Evolutionary conservation across 176 grass and related monocot genomes (phyloP).

Genomic region (Tuctoria greenei): DNA sequence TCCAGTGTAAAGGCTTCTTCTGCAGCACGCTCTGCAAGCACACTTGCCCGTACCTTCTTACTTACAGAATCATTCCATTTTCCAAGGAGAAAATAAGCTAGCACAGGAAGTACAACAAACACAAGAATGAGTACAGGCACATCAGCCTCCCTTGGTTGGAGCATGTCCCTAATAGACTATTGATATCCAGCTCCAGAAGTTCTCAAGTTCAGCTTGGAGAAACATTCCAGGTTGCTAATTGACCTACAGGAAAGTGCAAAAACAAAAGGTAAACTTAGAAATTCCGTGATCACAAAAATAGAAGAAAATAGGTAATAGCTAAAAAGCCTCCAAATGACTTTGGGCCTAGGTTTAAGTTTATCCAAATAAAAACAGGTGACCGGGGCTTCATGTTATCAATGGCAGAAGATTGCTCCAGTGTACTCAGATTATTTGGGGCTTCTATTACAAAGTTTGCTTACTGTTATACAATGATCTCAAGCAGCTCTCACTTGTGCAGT

Average conservation of each 20-base stretch:
- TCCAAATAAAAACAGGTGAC: background rate
- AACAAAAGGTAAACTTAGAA: slow-evolving; percentile 1
- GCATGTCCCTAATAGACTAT: slow-evolving; percentile 89
- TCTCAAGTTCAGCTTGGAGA: slow-evolving; percentile 40
- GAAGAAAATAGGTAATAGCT: background rate
- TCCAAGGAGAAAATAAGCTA: slow-evolving; percentile 88
- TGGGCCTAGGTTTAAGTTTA: slow-evolving; percentile 10
- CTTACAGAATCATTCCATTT: slow-evolving; percentile 76
- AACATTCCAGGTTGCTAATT: slow-evolving; percentile 52
- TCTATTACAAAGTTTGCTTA: background rate
- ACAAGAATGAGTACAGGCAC: slow-evolving; percentile 73
- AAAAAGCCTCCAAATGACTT: background rate
- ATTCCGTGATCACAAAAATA: slow-evolving; percentile 4
- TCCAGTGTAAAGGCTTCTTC: slow-evolving; percentile 72
- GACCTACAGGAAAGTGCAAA: slow-evolving; percentile 40
- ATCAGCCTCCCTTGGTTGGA: slow-evolving; percentile 93
- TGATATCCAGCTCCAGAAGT: slow-evolving; percentile 65
- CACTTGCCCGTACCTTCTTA: slow-evolving; percentile 65
- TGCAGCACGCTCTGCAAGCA: slow-evolving; percentile 75
- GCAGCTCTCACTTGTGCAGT: background rate
- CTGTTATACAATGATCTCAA: slow-evolving; percentile 23
- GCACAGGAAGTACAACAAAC: slow-evolving; percentile 79
- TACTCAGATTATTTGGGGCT: slow-evolving; percentile 3
- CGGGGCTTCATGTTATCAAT: background rate
- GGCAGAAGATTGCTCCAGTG: background rate